phyloP scores from a whole-genome alignment of 441 rosid species.

The Gossypium davidsonii region DNA sequence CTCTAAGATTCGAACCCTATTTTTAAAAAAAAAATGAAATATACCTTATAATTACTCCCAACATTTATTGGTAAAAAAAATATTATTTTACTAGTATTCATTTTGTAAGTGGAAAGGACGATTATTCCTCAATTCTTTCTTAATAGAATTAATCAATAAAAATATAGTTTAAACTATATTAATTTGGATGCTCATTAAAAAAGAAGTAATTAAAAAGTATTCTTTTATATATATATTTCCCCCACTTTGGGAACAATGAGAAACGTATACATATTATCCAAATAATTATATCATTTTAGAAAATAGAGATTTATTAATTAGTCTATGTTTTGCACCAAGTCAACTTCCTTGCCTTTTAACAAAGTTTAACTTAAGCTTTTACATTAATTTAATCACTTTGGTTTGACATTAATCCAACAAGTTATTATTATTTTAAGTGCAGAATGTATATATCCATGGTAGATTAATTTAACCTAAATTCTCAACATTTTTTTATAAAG shows the following conservation, averaged over 20 bases:
- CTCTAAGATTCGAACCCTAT: too few species aligned
- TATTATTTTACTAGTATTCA: neutral
- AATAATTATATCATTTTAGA: neutral
- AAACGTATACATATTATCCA: neutral
- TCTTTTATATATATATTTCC: neutral
- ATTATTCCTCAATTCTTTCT: neutral
- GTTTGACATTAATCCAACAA: neutral
- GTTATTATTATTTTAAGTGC: neutral
- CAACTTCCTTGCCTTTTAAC: neutral
- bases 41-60: too few species aligned
- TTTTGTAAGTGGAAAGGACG: too few species aligned
- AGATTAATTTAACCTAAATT: slow-evolving; percentile 11
- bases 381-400: slow-evolving; percentile 5
- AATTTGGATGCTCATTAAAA: neutral
- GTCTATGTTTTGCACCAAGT: neutral
- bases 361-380: neutral
- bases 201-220: neutral
- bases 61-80: too few species aligned
- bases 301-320: neutral
- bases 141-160: neutral
- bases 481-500: slow-evolving; percentile 7
- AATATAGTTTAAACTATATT: neutral
- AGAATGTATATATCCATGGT: neutral
- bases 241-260: neutral
- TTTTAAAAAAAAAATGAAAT: too few species aligned